These are phyloP conservation scores for Apophysomyces sp. DNA, from an alignment of 371 early-diverging fungal genomes.

Conservation along the genomic window DNA sequence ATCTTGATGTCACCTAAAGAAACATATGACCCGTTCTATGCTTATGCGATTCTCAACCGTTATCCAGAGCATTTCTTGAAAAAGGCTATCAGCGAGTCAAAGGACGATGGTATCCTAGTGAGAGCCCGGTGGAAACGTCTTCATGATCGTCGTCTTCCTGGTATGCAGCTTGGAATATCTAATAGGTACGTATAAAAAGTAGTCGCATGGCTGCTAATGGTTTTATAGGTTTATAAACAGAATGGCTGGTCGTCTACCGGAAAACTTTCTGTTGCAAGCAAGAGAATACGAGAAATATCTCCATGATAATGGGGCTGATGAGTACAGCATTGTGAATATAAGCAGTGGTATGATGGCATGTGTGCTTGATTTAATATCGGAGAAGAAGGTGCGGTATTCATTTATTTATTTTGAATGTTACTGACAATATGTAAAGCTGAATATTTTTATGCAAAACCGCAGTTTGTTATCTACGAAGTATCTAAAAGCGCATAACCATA, in stretches of 20 bases:
- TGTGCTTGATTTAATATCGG: conserved; percentile 20
- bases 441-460: not conserved
- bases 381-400: conserved; percentile 23
- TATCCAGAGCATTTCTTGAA: conserved; percentile 24
- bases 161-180: conserved; percentile 37
- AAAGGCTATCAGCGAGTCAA: conserved; percentile 16
- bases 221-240: conserved; percentile 6
- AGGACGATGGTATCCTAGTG: conserved; percentile 23
- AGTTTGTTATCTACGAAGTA: not conserved
- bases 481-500: not conserved
- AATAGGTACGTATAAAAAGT: conserved; percentile 22
- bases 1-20: conserved; percentile 54
- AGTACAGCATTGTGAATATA: conserved; percentile 1
- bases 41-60: conserved; percentile 29
- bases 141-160: conserved; percentile 49
- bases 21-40: conserved; percentile 44
- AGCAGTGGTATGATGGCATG: conserved; percentile 41
- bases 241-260: conserved; percentile 19
- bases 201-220: not conserved
- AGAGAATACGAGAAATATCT: conserved; percentile 22
- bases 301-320: not conserved
- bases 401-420: not conserved
- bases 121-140: conserved; percentile 13
- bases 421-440: not conserved
- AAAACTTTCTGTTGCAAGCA: conserved; percentile 27